phyloP scores from a whole-genome alignment of 768 basidiomycete species.

The Boletus rufocinnamomeus region DNA sequence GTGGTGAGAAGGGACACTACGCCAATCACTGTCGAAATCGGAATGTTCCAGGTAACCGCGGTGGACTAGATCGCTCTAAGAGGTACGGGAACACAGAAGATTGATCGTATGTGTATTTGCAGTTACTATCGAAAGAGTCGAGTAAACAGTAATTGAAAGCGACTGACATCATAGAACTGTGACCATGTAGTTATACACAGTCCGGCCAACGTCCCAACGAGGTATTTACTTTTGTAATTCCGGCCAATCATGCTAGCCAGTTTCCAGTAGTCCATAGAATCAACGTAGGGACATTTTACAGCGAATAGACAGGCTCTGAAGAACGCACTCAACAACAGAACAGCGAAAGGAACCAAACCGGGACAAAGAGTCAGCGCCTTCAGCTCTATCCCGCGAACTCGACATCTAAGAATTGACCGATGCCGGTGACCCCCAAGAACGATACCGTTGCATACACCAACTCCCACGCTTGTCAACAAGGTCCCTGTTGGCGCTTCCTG shows the following conservation, averaged over 20 bases:
- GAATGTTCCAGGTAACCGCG: slow-evolving; percentile 89
- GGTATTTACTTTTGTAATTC: background rate
- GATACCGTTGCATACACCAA: background rate
- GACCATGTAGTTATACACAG: background rate
- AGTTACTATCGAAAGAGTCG: background rate
- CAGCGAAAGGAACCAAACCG: no score
- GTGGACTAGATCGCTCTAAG: slow-evolving; percentile 64
- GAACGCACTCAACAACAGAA: no score
- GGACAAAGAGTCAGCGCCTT: no score
- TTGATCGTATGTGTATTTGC: slow-evolving; percentile 11
- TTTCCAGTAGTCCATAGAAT: no score
- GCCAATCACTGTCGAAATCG: slow-evolving; percentile 92
- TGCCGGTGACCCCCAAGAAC: no score
- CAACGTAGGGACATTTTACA: no score
- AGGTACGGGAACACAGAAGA: slow-evolving; percentile 35
- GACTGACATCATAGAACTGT: background rate
- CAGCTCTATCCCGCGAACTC: no score
- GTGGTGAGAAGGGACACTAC: slow-evolving; percentile 92
- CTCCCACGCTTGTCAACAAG: slow-evolving; percentile 4
- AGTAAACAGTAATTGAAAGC: background rate
- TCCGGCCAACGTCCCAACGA: background rate
- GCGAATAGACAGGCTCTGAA: background rate
- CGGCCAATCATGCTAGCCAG: no score
- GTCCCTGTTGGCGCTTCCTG: background rate
- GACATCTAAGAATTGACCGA: no score